Conservation (phyloP, 805 yeast genomes). For the Tetrapisispora arboricola region DNA sequence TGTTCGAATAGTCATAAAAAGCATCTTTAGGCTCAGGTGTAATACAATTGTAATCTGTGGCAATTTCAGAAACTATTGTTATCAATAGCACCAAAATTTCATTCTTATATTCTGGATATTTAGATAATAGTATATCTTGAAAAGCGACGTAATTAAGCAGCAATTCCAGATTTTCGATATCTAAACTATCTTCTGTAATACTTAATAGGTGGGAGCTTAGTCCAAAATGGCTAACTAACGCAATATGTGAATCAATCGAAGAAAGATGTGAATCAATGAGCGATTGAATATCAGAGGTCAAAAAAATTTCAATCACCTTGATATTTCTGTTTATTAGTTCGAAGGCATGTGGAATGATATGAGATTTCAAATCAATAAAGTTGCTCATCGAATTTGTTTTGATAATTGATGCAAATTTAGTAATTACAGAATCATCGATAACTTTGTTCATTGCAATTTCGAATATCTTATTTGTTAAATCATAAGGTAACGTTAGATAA, state of each 20-base stretch:
- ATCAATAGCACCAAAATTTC: slow-evolving; percentile 18
- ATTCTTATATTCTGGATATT: slow-evolving; percentile 7
- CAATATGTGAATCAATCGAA: slow-evolving; percentile 28
- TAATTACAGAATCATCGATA: slow-evolving; percentile 7
- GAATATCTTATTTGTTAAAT: slow-evolving; percentile 8
- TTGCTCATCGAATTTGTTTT: slow-evolving; percentile 6
- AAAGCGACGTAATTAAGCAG: slow-evolving; percentile 21
- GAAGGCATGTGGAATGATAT: slow-evolving; percentile 6
- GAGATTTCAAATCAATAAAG: neutral
- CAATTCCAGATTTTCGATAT: slow-evolving; percentile 9
- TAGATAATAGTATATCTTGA: slow-evolving; percentile 13
- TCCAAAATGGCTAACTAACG: slow-evolving; percentile 40
- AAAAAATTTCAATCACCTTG: slow-evolving; percentile 6
- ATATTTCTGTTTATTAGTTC: slow-evolving; percentile 12
- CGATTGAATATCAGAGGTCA: slow-evolving; percentile 10
- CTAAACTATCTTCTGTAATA: slow-evolving; percentile 6
- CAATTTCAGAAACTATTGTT: slow-evolving; percentile 30
- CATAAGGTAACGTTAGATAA: slow-evolving; percentile 9
- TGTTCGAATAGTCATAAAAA: slow-evolving; percentile 10
- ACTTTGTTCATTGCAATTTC: slow-evolving; percentile 7
- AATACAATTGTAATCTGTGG: slow-evolving; percentile 32
- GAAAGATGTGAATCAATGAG: slow-evolving; percentile 25
- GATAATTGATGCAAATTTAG: slow-evolving; percentile 8
- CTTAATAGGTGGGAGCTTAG: slow-evolving; percentile 29
- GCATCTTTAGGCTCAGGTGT: slow-evolving; percentile 14